These are phyloP conservation scores for Dioscorea cayenensis DNA, from an alignment of 116 monocot genomes.

Conservation along the genomic window DNA sequence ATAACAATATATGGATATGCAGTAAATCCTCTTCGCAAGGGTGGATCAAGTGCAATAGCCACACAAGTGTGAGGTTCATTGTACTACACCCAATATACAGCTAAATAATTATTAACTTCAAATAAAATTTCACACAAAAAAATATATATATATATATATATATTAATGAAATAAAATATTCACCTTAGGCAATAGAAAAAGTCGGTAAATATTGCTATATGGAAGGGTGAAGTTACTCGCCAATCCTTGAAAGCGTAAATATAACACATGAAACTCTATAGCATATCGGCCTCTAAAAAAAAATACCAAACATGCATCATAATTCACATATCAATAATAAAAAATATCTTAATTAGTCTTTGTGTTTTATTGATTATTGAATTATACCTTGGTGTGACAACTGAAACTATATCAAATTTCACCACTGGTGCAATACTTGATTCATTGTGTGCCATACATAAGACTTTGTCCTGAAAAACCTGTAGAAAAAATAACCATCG, in stretches of 20 bases:
- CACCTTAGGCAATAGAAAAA: conserved; percentile 94
- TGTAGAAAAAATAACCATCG: neutral
- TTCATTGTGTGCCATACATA: conserved; percentile 71
- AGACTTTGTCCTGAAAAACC: conserved; percentile 81
- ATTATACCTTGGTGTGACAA: conserved; percentile 84
- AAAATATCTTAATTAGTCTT: too few species aligned
- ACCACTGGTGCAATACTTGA: conserved; percentile 81
- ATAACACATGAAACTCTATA: conserved; percentile 88
- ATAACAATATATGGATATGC: conserved; percentile 92
- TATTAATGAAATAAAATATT: too few species aligned
- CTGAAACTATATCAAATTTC: conserved; percentile 84
- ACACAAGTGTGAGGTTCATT: conserved; percentile 98
- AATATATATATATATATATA: too few species aligned
- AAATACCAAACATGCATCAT: too few species aligned
- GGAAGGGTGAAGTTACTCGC: conserved; percentile 98
- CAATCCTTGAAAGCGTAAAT: conserved; percentile 92
- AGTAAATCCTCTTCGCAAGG: conserved; percentile 95
- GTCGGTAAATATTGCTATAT: conserved; percentile 88
- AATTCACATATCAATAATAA: too few species aligned
- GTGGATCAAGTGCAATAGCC: conserved; percentile 89
- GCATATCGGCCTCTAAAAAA: conserved; percentile 75
- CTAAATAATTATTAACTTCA: too few species aligned
- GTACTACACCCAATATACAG: conserved; percentile 29
- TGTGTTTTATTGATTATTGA: too few species aligned
- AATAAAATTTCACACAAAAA: too few species aligned